Base-by-base conservation (phyloP, 2,329 filamentous ascomycete species). In the Tolypocladium paradoxum region DNA sequence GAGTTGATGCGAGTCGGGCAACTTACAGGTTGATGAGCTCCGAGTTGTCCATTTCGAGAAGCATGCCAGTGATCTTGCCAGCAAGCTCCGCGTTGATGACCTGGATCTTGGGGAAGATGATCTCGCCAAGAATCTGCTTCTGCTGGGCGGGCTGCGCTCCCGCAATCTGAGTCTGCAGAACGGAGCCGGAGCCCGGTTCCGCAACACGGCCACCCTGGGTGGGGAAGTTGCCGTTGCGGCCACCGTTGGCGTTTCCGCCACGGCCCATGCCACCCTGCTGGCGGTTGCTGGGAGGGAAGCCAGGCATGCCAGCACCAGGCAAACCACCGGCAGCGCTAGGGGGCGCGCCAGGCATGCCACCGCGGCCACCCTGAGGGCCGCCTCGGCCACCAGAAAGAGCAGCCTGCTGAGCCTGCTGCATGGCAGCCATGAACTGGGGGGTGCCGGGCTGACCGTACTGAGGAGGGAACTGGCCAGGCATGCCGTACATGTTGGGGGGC, bases 1-100 rank as follows among this genome's bases (percentile, higher is more conserved):
- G 58, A 62, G 46, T 29, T 20, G 9, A 22, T 67, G 54, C 60
- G 54, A 49, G 51, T 9, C 49, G 53, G 46, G 56, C 33, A 59
- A 88, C 91, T 88, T 86, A 96, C 89, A 99, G 82, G 75, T 88
- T 89, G 68, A 99, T 81, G 64, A 99, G 79, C 78, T 99, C 93
- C 54, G 79, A 71, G 75, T 97, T 97, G 66, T 97, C 93, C 93
- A 99, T 99, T 82, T 99, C 93, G 65, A 99, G 76, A 65, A 99
- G 87, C 93, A 99, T 99, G 75, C 93, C 93, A 57, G 93, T 99
- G 72, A 99, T 97, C 85, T 99, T 99, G 69, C 93, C 93, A 58
- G 93, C 93, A 66, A 99, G 81, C 65, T 96, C 91, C 56, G 90
- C 88, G 78, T 99, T 93, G 74, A 96, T 85, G 62, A 83, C 84